Conservation (phyloP, 805 yeast genomes). For the Sugiyamaella marilandica region DNA sequence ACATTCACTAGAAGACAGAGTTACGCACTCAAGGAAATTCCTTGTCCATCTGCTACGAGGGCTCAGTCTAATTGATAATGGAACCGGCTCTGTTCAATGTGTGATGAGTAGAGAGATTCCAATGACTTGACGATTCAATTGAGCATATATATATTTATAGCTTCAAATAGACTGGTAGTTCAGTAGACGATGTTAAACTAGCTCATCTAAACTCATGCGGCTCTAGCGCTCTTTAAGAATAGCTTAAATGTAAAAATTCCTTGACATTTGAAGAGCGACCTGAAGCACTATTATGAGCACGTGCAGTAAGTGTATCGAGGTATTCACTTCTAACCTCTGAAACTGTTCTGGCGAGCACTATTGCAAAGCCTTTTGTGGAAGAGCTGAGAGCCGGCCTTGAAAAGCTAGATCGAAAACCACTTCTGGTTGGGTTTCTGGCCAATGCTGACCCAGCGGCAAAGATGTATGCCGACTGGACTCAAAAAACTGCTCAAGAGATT, state of each 20-base stretch:
- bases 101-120: too few species aligned
- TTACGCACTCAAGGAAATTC: too few species aligned
- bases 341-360: slow-evolving; percentile 80
- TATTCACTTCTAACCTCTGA: slow-evolving; percentile 7
- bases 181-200: background rate
- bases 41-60: too few species aligned
- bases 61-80: too few species aligned
- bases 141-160: background rate
- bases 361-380: slow-evolving; percentile 73
- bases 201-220: background rate
- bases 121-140: too few species aligned
- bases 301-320: slow-evolving; percentile 4
- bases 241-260: background rate
- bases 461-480: slow-evolving; percentile 95
- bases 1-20: too few species aligned
- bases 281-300: background rate
- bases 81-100: too few species aligned
- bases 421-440: slow-evolving; percentile 85
- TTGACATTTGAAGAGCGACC: background rate
- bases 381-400: slow-evolving; percentile 63
- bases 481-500: slow-evolving; percentile 76
- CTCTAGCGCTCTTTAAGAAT: background rate
- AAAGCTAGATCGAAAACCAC: slow-evolving; percentile 54
- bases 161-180: too few species aligned
- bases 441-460: slow-evolving; percentile 92